Evolutionary conservation across 352 stramenopile genomes (phyloP).

Genomic region (Globisporangium megalacanthum): DNA sequence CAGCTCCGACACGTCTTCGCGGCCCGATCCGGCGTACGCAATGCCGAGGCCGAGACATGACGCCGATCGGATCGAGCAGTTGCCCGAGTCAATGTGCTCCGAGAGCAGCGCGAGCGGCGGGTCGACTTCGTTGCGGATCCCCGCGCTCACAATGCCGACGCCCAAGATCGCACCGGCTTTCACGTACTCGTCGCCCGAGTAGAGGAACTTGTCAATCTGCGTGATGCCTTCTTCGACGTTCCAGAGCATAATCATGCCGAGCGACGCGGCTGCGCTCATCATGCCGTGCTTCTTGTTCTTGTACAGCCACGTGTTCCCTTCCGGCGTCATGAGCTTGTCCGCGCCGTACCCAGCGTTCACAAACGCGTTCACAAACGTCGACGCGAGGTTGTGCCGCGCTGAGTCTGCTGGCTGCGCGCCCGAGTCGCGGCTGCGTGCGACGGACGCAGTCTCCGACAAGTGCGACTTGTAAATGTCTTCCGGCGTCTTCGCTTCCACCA

Average conservation of each 20-base stretch:
- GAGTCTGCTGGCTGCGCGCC: constrained; percentile 90
- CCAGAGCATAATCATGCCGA: constrained; percentile 98
- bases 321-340: constrained; percentile 94
- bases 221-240: constrained; percentile 99
- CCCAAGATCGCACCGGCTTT: constrained; percentile 97
- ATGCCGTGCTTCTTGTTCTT: constrained; percentile 99
- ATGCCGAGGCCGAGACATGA: constrained; percentile 96
- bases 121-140: constrained; percentile 96
- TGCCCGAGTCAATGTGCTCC: constrained; percentile 95
- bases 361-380: constrained; percentile 99
- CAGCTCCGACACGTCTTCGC: constrained; percentile 97
- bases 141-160: constrained; percentile 93
- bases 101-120: constrained; percentile 95
- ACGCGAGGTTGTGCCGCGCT: constrained; percentile 97
- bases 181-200: constrained; percentile 97
- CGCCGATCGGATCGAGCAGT: constrained; percentile 92
- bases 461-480: constrained; percentile 99
- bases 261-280: constrained; percentile 96
- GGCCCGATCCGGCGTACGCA: constrained; percentile 94
- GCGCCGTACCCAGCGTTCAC: constrained; percentile 98
- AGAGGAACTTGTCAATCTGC: constrained; percentile 99
- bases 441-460: constrained; percentile 92
- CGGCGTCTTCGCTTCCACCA: constrained; percentile 95
- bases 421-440: constrained; percentile 65
- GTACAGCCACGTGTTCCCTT: constrained; percentile 97